Percentiles rank a stretch among this genome's conserved stretches.
Evolutionary conservation across 768 basidiomycete species (phyloP).

Genomic region (Trametes sanguinea): DNA sequence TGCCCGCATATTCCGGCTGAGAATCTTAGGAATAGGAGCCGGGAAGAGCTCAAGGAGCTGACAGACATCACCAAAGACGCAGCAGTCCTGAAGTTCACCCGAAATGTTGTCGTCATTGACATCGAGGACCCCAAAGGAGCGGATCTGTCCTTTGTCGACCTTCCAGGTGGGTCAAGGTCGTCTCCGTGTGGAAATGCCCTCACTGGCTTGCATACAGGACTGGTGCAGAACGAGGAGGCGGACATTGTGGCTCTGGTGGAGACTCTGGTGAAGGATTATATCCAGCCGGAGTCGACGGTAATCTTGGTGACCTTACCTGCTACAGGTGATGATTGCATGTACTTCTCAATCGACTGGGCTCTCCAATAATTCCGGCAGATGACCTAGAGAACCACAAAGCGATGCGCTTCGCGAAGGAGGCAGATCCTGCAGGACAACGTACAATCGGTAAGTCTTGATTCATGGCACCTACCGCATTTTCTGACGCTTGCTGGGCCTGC

Average conservation of each 20-base stretch:
- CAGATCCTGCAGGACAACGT: constrained; percentile 54
- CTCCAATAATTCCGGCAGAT: constrained; percentile 39
- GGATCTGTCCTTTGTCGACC: constrained; percentile 26
- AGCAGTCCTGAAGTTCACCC: constrained; percentile 31
- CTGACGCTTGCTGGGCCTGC: neutral
- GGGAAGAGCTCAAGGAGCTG: constrained; percentile 30
- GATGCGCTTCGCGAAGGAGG: constrained; percentile 50
- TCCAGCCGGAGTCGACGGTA: constrained; percentile 52
- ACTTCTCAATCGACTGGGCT: no score
- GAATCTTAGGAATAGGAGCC: constrained; percentile 28
- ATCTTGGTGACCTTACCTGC: constrained; percentile 70
- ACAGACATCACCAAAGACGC: constrained; percentile 23
- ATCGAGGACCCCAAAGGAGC: constrained; percentile 32
- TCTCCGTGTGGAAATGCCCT: constrained; percentile 11
- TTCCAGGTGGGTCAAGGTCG: constrained; percentile 29
- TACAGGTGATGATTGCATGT: constrained; percentile 43
- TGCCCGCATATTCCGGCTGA: constrained; percentile 27
- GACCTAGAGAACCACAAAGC: constrained; percentile 70
- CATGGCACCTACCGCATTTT: neutral
- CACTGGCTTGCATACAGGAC: constrained; percentile 39
- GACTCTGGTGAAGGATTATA: constrained; percentile 49
- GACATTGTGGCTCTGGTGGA: constrained; percentile 48
- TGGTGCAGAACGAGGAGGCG: constrained; percentile 56
- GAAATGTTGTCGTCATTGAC: constrained; percentile 32
- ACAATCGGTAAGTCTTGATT: constrained; percentile 54